These are phyloP conservation scores for Scolecobasidium constrictum DNA, from an alignment of 2,329 filamentous ascomycete species.

Conservation along the genomic window DNA sequence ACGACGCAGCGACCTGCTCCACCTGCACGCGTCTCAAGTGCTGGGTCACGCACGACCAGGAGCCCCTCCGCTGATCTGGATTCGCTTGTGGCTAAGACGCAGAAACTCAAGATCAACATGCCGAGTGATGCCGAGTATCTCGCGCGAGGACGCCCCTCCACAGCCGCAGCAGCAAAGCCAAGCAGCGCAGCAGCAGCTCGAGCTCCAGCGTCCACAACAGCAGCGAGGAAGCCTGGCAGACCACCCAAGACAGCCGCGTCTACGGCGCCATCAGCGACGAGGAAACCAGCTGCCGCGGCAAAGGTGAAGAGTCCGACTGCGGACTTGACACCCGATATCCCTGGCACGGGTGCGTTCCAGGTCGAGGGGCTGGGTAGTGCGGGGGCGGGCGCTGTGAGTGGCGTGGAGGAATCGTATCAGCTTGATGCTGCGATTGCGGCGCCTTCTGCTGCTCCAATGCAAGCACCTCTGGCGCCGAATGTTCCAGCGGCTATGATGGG, in stretches of 20 bases:
- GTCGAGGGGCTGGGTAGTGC: conserved; percentile 17
- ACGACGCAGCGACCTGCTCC: neutral
- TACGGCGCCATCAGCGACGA: neutral
- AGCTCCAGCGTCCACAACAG: conserved; percentile 21
- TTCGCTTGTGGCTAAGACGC: conserved; percentile 22
- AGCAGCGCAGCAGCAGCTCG: conserved; percentile 18
- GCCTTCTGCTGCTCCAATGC: too few relatives aligned
- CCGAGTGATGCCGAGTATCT: conserved; percentile 47
- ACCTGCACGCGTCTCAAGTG: neutral
- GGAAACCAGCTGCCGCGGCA: neutral
- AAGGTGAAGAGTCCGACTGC: neutral
- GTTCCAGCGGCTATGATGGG: too few relatives aligned
- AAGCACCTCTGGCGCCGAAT: too few relatives aligned
- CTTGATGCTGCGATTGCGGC: too few relatives aligned
- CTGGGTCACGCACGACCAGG: neutral
- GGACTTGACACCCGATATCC: conserved; percentile 22
- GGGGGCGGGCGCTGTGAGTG: conserved; percentile 11
- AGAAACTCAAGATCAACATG: conserved; percentile 48
- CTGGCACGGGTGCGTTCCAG: conserved; percentile 20
- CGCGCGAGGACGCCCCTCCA: conserved; percentile 32
- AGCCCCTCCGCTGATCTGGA: conserved; percentile 1
- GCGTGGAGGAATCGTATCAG: conserved; percentile 5
- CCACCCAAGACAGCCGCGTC: conserved; percentile 1
- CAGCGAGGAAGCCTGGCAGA: conserved; percentile 11
- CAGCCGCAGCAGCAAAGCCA: conserved; percentile 27